Evolutionary conservation across 176 grass and related monocot species (phyloP).

Genomic region (Chloris gayana): DNA sequence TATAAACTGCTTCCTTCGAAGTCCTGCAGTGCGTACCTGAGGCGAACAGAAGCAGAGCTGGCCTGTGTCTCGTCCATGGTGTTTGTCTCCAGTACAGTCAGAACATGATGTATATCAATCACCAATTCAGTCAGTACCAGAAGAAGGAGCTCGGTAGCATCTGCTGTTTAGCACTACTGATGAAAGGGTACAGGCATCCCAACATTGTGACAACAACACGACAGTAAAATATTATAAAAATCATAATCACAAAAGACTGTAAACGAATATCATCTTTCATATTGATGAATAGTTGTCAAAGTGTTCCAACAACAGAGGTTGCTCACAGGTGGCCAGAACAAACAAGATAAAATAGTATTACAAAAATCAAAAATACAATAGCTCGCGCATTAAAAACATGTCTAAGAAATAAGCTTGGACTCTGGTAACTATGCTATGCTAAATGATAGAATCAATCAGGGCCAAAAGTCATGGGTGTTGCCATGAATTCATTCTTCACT

Average conservation of each 20-base stretch:
- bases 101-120: no score
- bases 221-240: no score
- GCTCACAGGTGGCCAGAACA: conserved; percentile 40
- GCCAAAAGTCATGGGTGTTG: conserved; percentile 36
- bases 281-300: conserved; percentile 29
- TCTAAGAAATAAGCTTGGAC: conserved; percentile 37
- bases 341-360: conserved; percentile 51
- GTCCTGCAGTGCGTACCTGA: no score
- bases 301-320: conserved; percentile 37
- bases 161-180: no score
- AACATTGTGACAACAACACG: no score
- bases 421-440: conserved; percentile 35
- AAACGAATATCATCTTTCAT: conserved; percentile 45
- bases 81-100: no score
- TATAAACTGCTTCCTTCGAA: no score
- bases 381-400: conserved; percentile 40
- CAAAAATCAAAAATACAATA: conserved; percentile 32
- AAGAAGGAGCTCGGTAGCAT: no score
- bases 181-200: no score
- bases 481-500: conserved; percentile 35
- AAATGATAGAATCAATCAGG: conserved; percentile 41
- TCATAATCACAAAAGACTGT: conserved; percentile 3
- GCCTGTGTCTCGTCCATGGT: no score
- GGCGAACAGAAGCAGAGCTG: no score
- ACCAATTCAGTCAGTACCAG: no score